Base-by-base conservation (phyloP, 768 basidiomycete genomes). In the Psilocybe tampanensis region DNA sequence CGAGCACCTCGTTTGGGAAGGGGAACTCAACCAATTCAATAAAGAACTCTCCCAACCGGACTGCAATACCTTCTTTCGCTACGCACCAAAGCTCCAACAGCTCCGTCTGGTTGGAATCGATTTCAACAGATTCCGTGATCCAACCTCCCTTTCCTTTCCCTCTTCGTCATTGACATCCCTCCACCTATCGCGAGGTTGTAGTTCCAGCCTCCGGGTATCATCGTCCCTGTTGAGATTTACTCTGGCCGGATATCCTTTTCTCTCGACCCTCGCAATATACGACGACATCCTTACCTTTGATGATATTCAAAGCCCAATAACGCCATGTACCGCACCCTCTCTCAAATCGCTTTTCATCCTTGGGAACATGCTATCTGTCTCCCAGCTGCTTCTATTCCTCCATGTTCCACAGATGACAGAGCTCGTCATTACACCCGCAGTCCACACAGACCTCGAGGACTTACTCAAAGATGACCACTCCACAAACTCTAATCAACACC, bases 321-420 rank as follows among this genome's bases (percentile, higher is more conserved):
- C 12, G 15, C 42, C 47, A 19, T 53, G 45, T 36, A 15, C 47
- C 6, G 55, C 57, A n/a, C 58, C 52, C 13, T 47, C 48, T 2
- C 45, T 64, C 7, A 44, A 58, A 47, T 47, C 44, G 13, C 55
- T 64, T 21, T 41, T 39, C 47, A 61, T 64, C 33, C 52, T 59
- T 15, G 63, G 60, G 3, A 59, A 61, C 45, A 61, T 61, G 63
- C 58, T 60, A 15, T 52, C 52, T 4, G 53, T 61, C 2, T 61
- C 63, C 41, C 58, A 64, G 48, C 53, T 64, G 2, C 58, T 64
- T 8, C 29, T 61, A 6, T 61, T 55, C 45, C 34, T 64, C 15
- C 19, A 52, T n/a, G 55, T 55, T 4, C 63, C 63, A 7, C 52
- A 60, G 2, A 48, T 64, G 18, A 32, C 22, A 45, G 55, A 54